Evolutionary conservation across 2,329 filamentous ascomycete genomes (phyloP).

Genomic region (Biscogniauxia sp.): DNA sequence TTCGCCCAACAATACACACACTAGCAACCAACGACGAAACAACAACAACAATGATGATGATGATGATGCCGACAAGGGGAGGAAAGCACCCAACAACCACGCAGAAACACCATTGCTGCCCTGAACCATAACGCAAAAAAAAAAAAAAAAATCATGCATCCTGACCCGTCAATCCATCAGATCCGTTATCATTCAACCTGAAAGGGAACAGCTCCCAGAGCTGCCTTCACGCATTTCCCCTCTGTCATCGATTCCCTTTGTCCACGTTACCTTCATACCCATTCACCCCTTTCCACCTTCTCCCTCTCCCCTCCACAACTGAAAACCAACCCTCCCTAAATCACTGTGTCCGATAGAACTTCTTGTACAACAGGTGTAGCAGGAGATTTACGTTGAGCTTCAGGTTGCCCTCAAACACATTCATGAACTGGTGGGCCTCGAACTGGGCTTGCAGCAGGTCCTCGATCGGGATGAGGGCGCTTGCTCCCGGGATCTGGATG

Average conservation of each 20-base stretch:
- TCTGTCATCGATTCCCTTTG: too few species aligned
- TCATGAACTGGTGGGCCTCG: constrained; percentile 94
- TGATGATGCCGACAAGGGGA: neutral
- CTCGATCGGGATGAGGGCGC: constrained; percentile 83
- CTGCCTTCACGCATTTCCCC: neutral
- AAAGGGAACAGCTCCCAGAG: neutral
- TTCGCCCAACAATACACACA: too few species aligned
- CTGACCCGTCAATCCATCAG: neutral
- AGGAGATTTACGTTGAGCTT: constrained; percentile 95
- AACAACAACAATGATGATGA: too few species aligned
- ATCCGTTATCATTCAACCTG: neutral
- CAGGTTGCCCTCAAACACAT: constrained; percentile 81
- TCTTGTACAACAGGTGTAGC: constrained; percentile 96
- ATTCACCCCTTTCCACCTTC: neutral
- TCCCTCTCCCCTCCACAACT: neutral
- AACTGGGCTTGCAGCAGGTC: constrained; percentile 96
- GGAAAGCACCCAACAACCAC: neutral
- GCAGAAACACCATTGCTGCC: neutral
- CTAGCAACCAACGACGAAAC: too few species aligned
- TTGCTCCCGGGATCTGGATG: constrained; percentile 94
- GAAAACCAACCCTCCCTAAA: neutral
- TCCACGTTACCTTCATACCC: neutral
- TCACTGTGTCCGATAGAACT: constrained; percentile 82
- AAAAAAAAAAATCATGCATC: neutral
- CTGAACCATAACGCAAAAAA: neutral